Percentiles rank a stretch among this genome's conserved stretches.
phyloP scores from a whole-genome alignment of 257 asterid genomes.

The Nicotiana attenuata region DNA sequence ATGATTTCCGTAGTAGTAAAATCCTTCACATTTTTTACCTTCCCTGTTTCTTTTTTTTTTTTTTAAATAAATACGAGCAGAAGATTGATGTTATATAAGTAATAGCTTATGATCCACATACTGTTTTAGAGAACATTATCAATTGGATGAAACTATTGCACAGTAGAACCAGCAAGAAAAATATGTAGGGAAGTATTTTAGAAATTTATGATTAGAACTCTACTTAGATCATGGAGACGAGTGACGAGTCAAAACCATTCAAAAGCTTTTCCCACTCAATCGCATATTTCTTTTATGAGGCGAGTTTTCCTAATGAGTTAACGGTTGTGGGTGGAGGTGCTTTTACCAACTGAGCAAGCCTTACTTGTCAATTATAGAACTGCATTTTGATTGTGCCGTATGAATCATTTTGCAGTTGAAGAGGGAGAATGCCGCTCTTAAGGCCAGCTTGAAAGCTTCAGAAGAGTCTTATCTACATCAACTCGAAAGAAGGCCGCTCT shows the following conservation, averaged over 20 bases:
- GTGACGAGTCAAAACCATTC: background rate
- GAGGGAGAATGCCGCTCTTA: slow-evolving; percentile 41
- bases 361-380: background rate
- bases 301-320: background rate
- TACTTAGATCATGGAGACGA: background rate
- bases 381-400: background rate
- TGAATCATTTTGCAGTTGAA: slow-evolving; percentile 38
- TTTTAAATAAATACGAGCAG: background rate
- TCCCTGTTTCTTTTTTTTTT: background rate
- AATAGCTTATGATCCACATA: background rate
- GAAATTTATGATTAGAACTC: background rate
- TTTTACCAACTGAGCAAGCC: too few species aligned
- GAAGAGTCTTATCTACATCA: slow-evolving; percentile 10
- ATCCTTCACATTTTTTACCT: background rate
- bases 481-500: background rate
- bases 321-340: too few species aligned
- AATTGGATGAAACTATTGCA: background rate
- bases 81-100: background rate
- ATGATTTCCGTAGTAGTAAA: background rate
- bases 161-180: background rate
- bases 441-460: slow-evolving; percentile 30
- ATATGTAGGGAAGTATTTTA: background rate
- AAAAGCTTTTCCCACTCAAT: background rate
- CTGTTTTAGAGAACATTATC: background rate
- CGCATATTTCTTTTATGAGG: background rate